phyloP scores from a whole-genome alignment of 768 basidiomycete species.

The Hericium rajendrae region DNA sequence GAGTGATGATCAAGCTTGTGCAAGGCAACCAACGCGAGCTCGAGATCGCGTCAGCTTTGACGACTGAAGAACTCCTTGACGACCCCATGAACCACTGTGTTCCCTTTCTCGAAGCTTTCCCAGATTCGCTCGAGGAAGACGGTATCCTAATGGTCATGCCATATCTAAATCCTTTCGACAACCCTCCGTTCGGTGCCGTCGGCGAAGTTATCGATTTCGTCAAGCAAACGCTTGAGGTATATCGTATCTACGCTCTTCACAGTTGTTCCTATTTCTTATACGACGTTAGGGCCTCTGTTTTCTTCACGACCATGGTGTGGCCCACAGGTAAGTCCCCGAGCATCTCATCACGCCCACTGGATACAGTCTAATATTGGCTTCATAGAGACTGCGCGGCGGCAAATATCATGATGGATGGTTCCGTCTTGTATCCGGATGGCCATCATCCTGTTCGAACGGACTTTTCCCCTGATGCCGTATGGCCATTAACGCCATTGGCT shows the following conservation, averaged over 20 bases:
- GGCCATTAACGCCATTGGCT: conserved; percentile 18
- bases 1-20: neutral
- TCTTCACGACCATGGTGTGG: neutral
- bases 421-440: conserved; percentile 7
- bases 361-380: too few species aligned
- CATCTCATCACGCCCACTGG: too few species aligned
- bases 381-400: too few species aligned
- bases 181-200: neutral
- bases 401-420: too few species aligned
- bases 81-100: neutral
- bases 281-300: neutral
- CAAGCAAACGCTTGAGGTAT: neutral
- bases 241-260: too few species aligned
- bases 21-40: neutral
- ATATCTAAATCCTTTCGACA: neutral
- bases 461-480: conserved; percentile 23
- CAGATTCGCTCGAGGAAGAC: neutral
- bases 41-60: neutral
- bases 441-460: conserved; percentile 18
- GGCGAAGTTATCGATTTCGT: neutral
- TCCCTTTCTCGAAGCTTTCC: neutral
- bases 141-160: neutral
- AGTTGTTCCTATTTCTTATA: too few species aligned
- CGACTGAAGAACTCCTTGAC: neutral
- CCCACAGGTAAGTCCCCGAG: too few species aligned